Evolutionary conservation across 225 moss, liverwort and hornwort species (phyloP), one percentile per base, ranked within the genome.

Genomic region (Pleurozium schreberi): DNA sequence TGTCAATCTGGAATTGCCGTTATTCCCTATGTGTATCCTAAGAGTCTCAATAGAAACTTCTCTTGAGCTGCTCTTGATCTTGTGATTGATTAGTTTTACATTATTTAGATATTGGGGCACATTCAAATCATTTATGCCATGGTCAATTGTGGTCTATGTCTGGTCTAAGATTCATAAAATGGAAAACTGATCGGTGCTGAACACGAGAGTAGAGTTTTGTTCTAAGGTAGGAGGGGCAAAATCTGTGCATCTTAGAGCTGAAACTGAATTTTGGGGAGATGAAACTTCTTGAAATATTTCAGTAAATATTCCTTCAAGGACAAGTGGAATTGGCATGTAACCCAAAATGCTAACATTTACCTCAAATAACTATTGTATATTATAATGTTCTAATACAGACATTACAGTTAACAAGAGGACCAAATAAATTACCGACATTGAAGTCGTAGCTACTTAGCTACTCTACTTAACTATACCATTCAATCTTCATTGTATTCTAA

Each of bases 401-500:
- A 66, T 17, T 21, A 69, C 25, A 40, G 49, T 59, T 68, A 61
- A 74, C 2, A 2, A 25, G 34, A 42, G 9, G 60, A 67, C 59
- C 49, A 47, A 53, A 55, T 47, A 9, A 33, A 65, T 55, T 70
- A 19, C 2, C 1, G 1, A 36, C 26, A 77, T 77, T 60, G 55
- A 76, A 69, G 76, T 7, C 25, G 20, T 43, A 59, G 36, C 34
- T 82, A 45, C 6, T 31, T 20, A 5, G 34, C 43, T 61, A 53
- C 5, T 58, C 75, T 52, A 22, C 8, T 58, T 23, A 45, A 60
- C 14, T 42, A 15, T 34, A 40, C 7, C 5, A 11, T 5, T 88
- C 26, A 88, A n/a, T 91, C 65, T 66, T 92, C 92, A 73, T 83
- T 75, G 11, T 84, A 90, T 87, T 95, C 95, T 50, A 95, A 21